phyloP scores from a whole-genome alignment of 2,329 filamentous ascomycete species.

The Penicillium sp. region DNA sequence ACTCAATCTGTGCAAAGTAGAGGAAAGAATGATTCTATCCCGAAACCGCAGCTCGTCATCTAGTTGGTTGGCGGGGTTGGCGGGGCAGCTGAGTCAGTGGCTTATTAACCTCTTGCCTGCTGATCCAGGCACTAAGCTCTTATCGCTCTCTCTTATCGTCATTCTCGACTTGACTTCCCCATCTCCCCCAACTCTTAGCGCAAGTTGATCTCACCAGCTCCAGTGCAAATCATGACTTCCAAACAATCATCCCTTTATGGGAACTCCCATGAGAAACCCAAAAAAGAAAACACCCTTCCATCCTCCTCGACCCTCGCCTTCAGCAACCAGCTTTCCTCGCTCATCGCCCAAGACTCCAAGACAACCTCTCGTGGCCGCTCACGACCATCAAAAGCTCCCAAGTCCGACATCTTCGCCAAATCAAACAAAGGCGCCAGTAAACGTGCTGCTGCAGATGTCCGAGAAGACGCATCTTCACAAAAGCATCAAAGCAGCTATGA shows the following conservation, averaged over 20 bases:
- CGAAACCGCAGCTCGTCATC: conserved; percentile 4
- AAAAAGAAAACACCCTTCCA: conserved; percentile 46
- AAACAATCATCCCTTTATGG: conserved; percentile 60
- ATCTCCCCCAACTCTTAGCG: neutral
- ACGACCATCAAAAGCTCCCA: conserved; percentile 47
- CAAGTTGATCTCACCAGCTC: conserved; percentile 1
- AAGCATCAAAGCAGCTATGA: conserved; percentile 58
- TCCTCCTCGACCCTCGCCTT: conserved; percentile 74
- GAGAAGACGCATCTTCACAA: conserved; percentile 51
- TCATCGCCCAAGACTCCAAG: conserved; percentile 57
- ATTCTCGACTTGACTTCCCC: neutral
- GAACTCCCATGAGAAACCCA: conserved; percentile 61
- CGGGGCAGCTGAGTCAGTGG: conserved; percentile 4
- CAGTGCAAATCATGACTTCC: conserved; percentile 9
- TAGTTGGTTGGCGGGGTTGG: conserved; percentile 7
- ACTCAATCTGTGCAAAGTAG: too few species aligned
- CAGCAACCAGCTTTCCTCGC: conserved; percentile 75
- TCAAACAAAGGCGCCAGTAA: conserved; percentile 60
- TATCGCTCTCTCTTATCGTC: conserved; percentile 6
- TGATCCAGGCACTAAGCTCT: neutral
- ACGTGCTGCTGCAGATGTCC: conserved; percentile 54
- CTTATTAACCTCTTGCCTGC: neutral
- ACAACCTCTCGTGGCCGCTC: conserved; percentile 42
- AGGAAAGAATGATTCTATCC: neutral
- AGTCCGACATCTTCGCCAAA: conserved; percentile 62